phyloP scores from a whole-genome alignment of 306 rosid species.

The Trichosanthes truncata region DNA sequence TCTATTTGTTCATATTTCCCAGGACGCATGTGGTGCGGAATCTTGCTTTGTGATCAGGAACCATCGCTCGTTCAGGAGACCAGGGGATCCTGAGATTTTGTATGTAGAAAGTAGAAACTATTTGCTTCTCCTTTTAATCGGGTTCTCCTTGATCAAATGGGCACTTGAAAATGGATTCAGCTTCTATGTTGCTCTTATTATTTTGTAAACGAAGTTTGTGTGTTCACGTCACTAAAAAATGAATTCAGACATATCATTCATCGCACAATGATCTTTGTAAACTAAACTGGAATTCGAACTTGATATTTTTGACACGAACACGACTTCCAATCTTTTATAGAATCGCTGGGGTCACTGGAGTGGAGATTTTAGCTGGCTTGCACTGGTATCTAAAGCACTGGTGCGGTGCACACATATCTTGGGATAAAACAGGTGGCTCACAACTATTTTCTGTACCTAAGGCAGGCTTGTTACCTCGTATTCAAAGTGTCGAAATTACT shows the following conservation, averaged over 20 bases:
- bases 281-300: neutral
- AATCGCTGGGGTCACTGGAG: slow-evolving; percentile 65
- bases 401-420: slow-evolving; percentile 76
- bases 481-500: slow-evolving; percentile 33
- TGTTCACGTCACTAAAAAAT: neutral
- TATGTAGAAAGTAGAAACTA: slow-evolving; percentile 24
- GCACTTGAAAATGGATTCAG: neutral
- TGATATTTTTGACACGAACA: neutral
- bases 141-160: neutral
- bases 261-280: neutral
- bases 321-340: slow-evolving; percentile 25
- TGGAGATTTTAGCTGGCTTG: slow-evolving; percentile 69
- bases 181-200: neutral
- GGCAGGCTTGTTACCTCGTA: slow-evolving; percentile 44
- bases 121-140: neutral
- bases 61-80: slow-evolving; percentile 34
- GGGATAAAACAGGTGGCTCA: slow-evolving; percentile 87
- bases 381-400: slow-evolving; percentile 74
- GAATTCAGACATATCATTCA: neutral
- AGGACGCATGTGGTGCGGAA: slow-evolving; percentile 59
- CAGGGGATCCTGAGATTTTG: slow-evolving; percentile 51
- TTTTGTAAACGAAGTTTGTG: neutral
- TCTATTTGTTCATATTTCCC: neutral
- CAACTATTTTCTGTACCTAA: slow-evolving; percentile 58
- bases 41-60: slow-evolving; percentile 60